Percentiles rank a stretch among this genome's conserved stretches.
Conservation (phyloP, 108 stramenopile species). For the Stephanodiscus minutulus region DNA sequence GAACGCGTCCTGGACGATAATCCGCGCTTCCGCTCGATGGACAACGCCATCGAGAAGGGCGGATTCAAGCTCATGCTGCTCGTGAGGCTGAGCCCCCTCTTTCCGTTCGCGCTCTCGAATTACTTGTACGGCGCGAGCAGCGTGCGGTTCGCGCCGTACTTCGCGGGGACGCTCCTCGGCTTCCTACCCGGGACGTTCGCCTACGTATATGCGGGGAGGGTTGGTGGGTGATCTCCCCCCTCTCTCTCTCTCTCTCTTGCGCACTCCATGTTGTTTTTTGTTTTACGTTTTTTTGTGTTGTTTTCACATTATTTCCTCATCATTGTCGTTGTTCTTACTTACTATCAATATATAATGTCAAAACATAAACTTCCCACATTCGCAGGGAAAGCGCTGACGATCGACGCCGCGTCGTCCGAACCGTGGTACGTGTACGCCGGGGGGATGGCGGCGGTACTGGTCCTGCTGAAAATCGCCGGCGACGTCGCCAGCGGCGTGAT, state of each 20-base stretch:
- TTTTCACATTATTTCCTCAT: no score
- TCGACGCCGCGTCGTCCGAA: constrained; percentile 44
- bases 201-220: constrained; percentile 75
- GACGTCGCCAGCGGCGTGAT: constrained; percentile 70
- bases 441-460: constrained; percentile 52
- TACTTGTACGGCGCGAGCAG: constrained; percentile 89
- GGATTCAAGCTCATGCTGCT: constrained; percentile 91
- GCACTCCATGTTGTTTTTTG: no score
- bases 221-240: constrained; percentile 3
- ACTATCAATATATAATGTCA: no score
- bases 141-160: constrained; percentile 69
- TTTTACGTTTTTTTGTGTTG: no score
- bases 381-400: constrained; percentile 60
- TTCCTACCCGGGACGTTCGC: constrained; percentile 83
- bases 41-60: constrained; percentile 83
- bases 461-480: constrained; percentile 60
- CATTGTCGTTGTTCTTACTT: not conserved
- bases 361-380: no score
- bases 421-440: constrained; percentile 81
- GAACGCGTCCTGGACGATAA: constrained; percentile 58
- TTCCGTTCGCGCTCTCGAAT: constrained; percentile 91
- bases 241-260: not conserved
- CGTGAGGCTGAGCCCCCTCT: constrained; percentile 81
- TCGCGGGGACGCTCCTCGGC: constrained; percentile 75
- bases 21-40: constrained; percentile 79